Evolutionary conservation across 2,329 filamentous ascomycete genomes (phyloP).

Genomic region (Alternaria panax): DNA sequence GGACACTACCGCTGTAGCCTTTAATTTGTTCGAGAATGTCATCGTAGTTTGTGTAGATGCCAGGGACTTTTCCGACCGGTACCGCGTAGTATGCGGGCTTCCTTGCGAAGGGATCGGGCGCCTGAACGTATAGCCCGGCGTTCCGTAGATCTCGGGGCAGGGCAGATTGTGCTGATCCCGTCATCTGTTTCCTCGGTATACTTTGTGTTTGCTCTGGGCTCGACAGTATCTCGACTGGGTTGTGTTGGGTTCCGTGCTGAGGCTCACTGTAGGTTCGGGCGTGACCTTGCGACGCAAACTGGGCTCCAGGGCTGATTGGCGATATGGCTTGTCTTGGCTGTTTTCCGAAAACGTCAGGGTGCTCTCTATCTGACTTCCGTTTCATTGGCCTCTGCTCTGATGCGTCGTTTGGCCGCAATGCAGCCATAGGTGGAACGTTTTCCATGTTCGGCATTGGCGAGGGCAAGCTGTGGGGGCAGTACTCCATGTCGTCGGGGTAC

Average conservation of each 20-base stretch:
- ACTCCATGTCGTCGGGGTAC: neutral
- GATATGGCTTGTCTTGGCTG: neutral
- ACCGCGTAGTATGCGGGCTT: constrained; percentile 66
- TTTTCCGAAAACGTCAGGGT: neutral
- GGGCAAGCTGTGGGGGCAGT: neutral
- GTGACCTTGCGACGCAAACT: neutral
- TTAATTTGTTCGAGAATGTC: constrained; percentile 74
- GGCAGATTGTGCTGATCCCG: neutral
- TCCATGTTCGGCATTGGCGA: neutral
- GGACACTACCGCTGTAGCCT: constrained; percentile 67
- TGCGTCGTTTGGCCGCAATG: neutral
- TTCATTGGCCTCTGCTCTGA: constrained; percentile 12
- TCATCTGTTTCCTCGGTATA: neutral
- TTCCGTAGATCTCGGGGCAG: constrained; percentile 60
- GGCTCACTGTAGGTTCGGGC: neutral
- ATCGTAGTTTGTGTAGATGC: constrained; percentile 71
- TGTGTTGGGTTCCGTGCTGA: constrained; percentile 18
- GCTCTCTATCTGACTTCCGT: constrained; percentile 12
- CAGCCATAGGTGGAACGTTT: constrained; percentile 1
- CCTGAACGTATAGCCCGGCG: constrained; percentile 75
- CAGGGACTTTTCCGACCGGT: constrained; percentile 62
- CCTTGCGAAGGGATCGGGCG: constrained; percentile 48
- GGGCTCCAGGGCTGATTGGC: neutral
- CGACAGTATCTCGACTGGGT: constrained; percentile 22
- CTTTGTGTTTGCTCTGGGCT: constrained; percentile 18